Evolutionary conservation across 345 rosid species (phyloP).

Genomic region (Pistacia integerrima): DNA sequence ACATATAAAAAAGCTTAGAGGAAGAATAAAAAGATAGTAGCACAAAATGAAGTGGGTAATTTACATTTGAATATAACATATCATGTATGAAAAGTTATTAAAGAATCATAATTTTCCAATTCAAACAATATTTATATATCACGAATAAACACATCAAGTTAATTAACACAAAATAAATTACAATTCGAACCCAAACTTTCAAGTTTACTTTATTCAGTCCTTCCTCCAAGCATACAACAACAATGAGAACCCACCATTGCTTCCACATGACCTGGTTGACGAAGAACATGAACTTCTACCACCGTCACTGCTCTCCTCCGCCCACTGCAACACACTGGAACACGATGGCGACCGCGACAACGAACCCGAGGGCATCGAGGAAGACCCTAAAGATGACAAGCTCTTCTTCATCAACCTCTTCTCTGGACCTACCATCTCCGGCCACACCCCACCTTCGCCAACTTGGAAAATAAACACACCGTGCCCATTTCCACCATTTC

Average conservation of each 20-base stretch:
- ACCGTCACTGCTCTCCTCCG: constrained; percentile 66
- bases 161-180: neutral
- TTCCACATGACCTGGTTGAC: constrained; percentile 48
- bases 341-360: constrained; percentile 43
- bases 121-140: constrained; percentile 4
- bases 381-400: constrained; percentile 25
- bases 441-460: constrained; percentile 68
- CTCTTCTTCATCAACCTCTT: constrained; percentile 59
- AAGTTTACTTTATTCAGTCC: constrained; percentile 9
- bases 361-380: constrained; percentile 18
- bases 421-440: constrained; percentile 61
- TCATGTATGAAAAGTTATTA: no score
- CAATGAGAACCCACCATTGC: constrained; percentile 54
- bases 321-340: constrained; percentile 64
- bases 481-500: constrained; percentile 23
- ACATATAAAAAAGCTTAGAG: no score
- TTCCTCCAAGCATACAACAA: constrained; percentile 59
- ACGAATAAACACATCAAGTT: neutral
- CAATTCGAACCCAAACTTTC: neutral
- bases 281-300: constrained; percentile 64
- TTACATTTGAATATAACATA: neutral
- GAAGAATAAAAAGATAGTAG: no score
- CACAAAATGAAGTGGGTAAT: neutral
- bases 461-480: constrained; percentile 66
- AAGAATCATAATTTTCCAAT: neutral